Percentiles rank a stretch among this genome's conserved stretches.
Conservation (phyloP, 1,284 basidiomycete species). For the Dichomitus squalens region DNA sequence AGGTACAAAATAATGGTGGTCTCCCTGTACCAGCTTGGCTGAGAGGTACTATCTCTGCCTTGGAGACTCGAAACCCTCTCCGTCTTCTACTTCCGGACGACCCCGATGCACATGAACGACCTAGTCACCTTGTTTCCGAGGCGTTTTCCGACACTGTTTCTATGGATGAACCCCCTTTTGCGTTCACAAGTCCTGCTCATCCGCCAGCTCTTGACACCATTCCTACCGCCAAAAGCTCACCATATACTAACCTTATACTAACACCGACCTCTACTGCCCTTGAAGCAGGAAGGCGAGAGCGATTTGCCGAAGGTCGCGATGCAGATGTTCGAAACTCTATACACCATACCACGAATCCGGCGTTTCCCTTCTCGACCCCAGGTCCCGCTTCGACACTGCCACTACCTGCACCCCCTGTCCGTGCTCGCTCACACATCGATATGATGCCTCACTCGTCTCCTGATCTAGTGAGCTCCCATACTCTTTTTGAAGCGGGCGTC, state of each 20-base stretch:
- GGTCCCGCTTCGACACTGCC: background rate
- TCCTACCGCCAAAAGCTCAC: background rate
- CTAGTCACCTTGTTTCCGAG: conserved; percentile 1
- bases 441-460: background rate
- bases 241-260: background rate
- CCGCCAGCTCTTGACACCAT: background rate
- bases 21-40: conserved; percentile 46
- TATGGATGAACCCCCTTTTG: conserved; percentile 6
- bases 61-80: conserved; percentile 47
- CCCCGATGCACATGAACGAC: background rate
- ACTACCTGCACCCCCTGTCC: background rate
- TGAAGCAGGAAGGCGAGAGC: background rate
- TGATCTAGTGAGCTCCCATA: background rate
- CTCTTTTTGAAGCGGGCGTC: background rate
- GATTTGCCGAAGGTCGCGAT: too few relatives aligned
- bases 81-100: conserved; percentile 39
- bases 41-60: conserved; percentile 40
- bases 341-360: background rate
- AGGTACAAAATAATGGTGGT: background rate
- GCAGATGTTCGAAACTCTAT: background rate
- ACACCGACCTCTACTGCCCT: background rate
- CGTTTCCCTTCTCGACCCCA: conserved; percentile 1
- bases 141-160: background rate
- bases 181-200: background rate
- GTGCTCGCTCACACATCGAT: background rate